Percentiles rank a stretch among this genome's conserved stretches.
Evolutionary conservation across 116 monocot genomes (phyloP).

Genomic region (Thalassia testudinum): DNA sequence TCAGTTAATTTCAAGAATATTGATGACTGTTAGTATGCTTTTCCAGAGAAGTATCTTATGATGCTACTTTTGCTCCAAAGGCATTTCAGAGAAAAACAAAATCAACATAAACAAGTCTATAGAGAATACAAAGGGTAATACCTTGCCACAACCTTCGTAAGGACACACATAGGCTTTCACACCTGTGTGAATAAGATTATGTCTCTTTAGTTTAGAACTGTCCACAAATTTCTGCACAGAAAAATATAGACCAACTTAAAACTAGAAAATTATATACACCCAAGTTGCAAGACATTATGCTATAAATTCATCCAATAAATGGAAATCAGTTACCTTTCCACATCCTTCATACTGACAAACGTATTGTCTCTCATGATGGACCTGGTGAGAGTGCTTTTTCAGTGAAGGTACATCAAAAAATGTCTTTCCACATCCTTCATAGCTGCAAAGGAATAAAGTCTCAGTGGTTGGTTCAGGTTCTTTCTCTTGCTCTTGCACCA

Average conservation of each 20-base stretch:
- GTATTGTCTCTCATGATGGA: slow-evolving; percentile 73
- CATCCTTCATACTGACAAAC: slow-evolving; percentile 67
- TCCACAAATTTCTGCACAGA: slow-evolving; percentile 77
- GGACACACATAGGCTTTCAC: slow-evolving; percentile 55
- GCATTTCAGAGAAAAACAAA: too few species aligned
- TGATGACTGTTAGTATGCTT: too few species aligned
- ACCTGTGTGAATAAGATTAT: slow-evolving; percentile 81
- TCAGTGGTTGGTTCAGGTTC: slow-evolving; percentile 74
- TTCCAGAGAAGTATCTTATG: too few species aligned
- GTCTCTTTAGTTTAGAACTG: slow-evolving; percentile 91
- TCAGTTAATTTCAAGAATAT: too few species aligned
- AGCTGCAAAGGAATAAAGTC: slow-evolving; percentile 68
- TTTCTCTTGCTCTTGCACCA: slow-evolving; percentile 33
- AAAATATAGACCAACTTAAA: not conserved
- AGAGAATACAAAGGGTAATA: slow-evolving; percentile 13
- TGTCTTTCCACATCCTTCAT: slow-evolving; percentile 69
- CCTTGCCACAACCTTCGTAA: slow-evolving; percentile 93
- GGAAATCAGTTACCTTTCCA: slow-evolving; percentile 51
- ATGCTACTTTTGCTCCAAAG: too few species aligned
- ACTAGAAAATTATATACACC: too few species aligned
- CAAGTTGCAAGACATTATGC: too few species aligned
- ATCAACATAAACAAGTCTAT: too few species aligned
- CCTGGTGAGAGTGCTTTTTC: slow-evolving; percentile 54
- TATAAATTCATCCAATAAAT: too few species aligned
- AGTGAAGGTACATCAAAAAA: slow-evolving; percentile 49